Base-by-base conservation (phyloP, 495 filamentous ascomycete genomes). In the Penicillium pulvis region DNA sequence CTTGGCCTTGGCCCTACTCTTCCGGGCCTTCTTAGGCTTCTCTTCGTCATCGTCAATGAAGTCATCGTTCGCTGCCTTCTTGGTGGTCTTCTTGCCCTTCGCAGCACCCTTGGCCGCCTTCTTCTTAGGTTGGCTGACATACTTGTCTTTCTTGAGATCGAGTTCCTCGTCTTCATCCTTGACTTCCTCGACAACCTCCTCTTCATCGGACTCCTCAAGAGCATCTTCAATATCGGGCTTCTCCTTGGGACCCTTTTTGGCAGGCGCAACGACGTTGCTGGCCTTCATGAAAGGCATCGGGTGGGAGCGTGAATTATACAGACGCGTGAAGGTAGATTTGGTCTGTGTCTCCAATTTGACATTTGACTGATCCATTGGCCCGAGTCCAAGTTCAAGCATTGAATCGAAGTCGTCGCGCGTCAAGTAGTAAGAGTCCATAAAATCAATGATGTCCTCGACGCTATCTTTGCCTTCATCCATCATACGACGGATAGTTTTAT, bases 371-470 rank as follows among this genome's bases (percentile, higher is more conserved):
- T 87, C 82, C 81, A 93, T 91, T 2, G 86, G 85, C 16, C 94
- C 95, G 33, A 99, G 81, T 11, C 92, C 93, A 11, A 99, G 85
- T 72, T 99, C 94, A 59, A 93, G 76, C 64, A 98, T 90, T 14
- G 85, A 87, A 71, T 99, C 94, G 72, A 88, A 97, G 72, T 99
- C 94, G 7, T 98, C 94, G 55, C 86, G 85, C 0, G 94, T 98
- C n/a, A 99, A 81, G 74, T 87, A 99, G 71, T 99, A 99, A 71
- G 87, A 89, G 66, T 99, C 94, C 94, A 99, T 97, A 44, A 96
- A 79, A 31, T 92, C 83, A 65, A 97, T 96, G 43, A 88, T 78
- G n/a, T 85, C 83, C 0, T 82, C 77, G 35, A 94, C 85, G 26
- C 80, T 78, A 0, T 92, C 89, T 68, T 91, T 92, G 63, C 91